Evolutionary conservation across 78 protist species (phyloP).

Genomic region (Protostelium mycophagum): DNA sequence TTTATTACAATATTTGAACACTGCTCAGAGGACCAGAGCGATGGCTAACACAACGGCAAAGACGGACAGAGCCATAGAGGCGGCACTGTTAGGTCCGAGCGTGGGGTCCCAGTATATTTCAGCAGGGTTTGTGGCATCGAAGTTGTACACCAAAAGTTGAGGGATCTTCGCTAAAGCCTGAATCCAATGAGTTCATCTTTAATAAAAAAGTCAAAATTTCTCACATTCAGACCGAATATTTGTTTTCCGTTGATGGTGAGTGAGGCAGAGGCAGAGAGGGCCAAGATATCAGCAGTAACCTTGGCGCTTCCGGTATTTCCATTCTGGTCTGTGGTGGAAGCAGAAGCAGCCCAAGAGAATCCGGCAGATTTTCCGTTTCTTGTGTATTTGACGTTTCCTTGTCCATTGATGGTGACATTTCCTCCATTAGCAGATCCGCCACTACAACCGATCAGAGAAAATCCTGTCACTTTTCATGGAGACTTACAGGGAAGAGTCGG

Average conservation of each 20-base stretch:
- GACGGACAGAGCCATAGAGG: background rate
- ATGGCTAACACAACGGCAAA: background rate
- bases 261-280: background rate
- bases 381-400: background rate
- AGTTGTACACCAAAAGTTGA: background rate
- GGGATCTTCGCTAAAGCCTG: background rate
- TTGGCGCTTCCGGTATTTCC: background rate
- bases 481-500: background rate
- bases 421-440: background rate
- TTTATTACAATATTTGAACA: too few species aligned
- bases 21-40: background rate
- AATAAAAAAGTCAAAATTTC: background rate
- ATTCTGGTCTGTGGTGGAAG: background rate
- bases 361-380: background rate
- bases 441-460: background rate
- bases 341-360: background rate
- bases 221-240: background rate
- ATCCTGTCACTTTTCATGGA: background rate
- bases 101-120: background rate
- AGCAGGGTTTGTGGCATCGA: background rate
- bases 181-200: background rate
- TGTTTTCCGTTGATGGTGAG: background rate
- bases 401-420: background rate
- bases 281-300: background rate
- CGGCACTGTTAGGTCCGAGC: background rate